Evolutionary conservation across 805 yeast species (phyloP), one percentile per base, ranked within the genome.

Genomic region (Cyberlindnera maritima): DNA sequence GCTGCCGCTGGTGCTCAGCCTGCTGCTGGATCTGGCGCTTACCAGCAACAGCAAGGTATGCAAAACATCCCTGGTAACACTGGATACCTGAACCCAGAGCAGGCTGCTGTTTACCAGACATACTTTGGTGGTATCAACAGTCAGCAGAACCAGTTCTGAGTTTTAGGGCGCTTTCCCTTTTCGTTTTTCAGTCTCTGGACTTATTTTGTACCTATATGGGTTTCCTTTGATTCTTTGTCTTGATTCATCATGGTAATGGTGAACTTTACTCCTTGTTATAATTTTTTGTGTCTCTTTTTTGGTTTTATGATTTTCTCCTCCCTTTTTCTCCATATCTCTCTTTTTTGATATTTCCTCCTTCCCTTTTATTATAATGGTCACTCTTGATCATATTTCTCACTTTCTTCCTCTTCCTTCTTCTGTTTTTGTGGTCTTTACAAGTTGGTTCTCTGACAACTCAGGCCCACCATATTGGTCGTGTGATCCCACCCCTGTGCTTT

Each of bases 91-190:
- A 53, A 53, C 39, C 76, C 77, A 41, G 80, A 77, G 44, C 76
- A 72, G 55, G 70, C 74, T 47, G 76, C 76, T 53, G 85, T 79
- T 44, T 81, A 81, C 57, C 82, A 80, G 64, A 85, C 80, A 55
- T 82, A 81, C 64, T 79, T 82, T 60, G 74, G 77, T 54, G 77
- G 72, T 55, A 72, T 77, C 63, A 78, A 75, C 62, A 73, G 76
- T 48, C 84, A 78, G 62, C 84, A 77, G 63, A 77, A 75, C 58
- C 83, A 79, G 62, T 77, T 67, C 51, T 68, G 39, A 48, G 7
- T 28, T 14, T 28, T 4, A 4, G 31, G n/a, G 10, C 4, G 18
- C 18, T 32, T 32, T 15, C 19, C 13, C 14, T n/a, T 21, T 36
- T 37, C 14, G 4, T 14, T 26, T 15, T 26, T 25, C n/a, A n/a